Conservation (phyloP, 345 rosid species). For the Angophora floribunda region DNA sequence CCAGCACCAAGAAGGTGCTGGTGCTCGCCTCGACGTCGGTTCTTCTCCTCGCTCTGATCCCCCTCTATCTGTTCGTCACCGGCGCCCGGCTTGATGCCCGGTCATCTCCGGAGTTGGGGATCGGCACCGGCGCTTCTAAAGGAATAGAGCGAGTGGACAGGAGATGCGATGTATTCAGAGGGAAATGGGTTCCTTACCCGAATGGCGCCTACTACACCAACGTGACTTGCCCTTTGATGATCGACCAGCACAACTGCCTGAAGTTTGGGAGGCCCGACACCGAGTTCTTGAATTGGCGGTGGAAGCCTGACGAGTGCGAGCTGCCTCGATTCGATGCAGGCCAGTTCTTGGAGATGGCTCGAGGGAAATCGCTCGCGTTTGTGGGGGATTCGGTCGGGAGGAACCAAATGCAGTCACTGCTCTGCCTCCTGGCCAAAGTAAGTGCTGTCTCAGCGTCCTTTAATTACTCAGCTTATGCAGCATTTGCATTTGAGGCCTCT, state of each 20-base stretch:
- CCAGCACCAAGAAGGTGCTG: neutral
- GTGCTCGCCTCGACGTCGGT: neutral
- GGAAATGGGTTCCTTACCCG: constrained; percentile 22
- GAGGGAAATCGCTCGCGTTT: constrained; percentile 30
- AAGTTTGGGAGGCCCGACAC: constrained; percentile 38
- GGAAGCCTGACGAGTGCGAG: constrained; percentile 35
- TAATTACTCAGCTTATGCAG: neutral
- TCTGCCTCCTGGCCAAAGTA: constrained; percentile 28
- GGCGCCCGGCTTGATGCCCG: neutral
- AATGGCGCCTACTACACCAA: constrained; percentile 25
- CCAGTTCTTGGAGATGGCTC: constrained; percentile 23
- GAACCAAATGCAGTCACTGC: constrained; percentile 41
- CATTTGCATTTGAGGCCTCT: neutral
- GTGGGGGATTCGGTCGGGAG: constrained; percentile 42
- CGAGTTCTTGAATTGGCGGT: constrained; percentile 41
- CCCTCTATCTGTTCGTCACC: neutral
- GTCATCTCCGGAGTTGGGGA: neutral
- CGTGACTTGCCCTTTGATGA: constrained; percentile 20
- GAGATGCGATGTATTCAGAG: constrained; percentile 26
- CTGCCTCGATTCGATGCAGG: constrained; percentile 19
- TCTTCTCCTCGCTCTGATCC: constrained; percentile 1
- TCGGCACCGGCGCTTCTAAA: neutral
- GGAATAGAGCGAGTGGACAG: neutral
- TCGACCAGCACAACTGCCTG: constrained; percentile 40
- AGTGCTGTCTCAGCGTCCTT: neutral